Evolutionary conservation across 2,329 filamentous ascomycete species (phyloP), one percentile per base, ranked within the genome.

Genomic region (Sporothrix phasma): DNA sequence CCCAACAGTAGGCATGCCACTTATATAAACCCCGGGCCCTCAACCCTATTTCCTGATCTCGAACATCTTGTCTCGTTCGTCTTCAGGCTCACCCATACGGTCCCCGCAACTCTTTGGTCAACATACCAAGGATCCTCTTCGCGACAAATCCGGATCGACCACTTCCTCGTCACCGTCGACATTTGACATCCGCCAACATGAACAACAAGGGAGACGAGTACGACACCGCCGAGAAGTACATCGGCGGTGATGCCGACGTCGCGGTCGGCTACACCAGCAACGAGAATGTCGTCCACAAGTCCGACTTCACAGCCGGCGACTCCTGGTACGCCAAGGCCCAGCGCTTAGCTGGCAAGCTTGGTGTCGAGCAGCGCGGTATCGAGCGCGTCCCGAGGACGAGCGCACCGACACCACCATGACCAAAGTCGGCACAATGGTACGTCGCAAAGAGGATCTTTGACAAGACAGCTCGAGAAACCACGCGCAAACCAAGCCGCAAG

Each of bases 291-390:
- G 66, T 71, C 26, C 67, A 62, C 66, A 62, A 66, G 47, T 34
- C 64, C 63, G 66, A 70, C 19, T 66, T 70, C 62, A 45, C 43
- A n/a, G 65, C 61, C 17, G 71, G 69, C 64, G 47, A 65, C 45
- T 59, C 45, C 22, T 19, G 73, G 2, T 73, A 71, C 53, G 72
- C 72, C 10, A 74, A 67, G 66, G 67, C 85, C 0, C 86, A 92
- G 73, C 80, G 84, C 34, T 70, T 89, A 15, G 87, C 86, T 0
- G 85, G 81, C 49, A 84, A 80, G 69, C 79, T 88, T 67, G 83
- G 86, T 47, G 82, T 92, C 63, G 88, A 92, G 75, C 84, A 89
- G 75, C 78, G 88, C 71, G 88, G 88, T 62, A 89, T 92, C 66
- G 88, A 92, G 75, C 81, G 88, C 56, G 88, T 91, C 39, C 87